A percentile compares a stretch with the other conserved stretches of the same genome.
phyloP scores from a whole-genome alignment of 192 early-diverging fungal species.

The Rhizoclosmatium sp. region DNA sequence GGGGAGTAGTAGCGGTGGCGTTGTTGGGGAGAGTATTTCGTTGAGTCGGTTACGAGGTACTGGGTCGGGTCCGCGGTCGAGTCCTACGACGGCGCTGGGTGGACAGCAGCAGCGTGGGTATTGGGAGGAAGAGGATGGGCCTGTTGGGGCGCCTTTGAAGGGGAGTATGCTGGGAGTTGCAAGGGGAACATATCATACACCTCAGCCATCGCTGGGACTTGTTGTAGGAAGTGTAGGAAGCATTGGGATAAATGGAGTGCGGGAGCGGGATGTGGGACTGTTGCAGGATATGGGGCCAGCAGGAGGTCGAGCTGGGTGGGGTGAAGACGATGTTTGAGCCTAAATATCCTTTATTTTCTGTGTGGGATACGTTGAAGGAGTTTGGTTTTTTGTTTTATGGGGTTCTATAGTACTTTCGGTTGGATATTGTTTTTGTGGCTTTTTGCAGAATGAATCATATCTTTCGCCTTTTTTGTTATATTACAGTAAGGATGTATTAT shows the following conservation, averaged over 20 bases:
- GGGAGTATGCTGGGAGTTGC: background rate
- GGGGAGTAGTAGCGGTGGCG: background rate
- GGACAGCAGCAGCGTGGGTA: background rate
- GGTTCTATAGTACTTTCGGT: no score
- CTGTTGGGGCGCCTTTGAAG: background rate
- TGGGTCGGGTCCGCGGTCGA: background rate
- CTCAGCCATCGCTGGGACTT: background rate
- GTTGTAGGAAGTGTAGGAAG: background rate
- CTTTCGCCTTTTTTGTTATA: no score
- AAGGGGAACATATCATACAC: background rate
- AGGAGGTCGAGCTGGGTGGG: background rate
- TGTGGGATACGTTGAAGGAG: no score
- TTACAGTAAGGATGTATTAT: no score
- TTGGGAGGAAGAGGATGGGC: background rate
- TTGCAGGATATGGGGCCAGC: background rate
- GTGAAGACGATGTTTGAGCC: no score
- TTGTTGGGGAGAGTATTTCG: background rate
- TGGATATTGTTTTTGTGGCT: no score
- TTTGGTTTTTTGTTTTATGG: no score
- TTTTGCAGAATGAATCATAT: no score
- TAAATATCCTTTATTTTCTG: no score
- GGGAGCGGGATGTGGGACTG: background rate
- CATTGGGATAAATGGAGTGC: background rate
- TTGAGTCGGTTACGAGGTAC: conserved; percentile 3
- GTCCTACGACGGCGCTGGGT: background rate